phyloP scores from a whole-genome alignment of 768 basidiomycete species.

The Boletus subparvulus region DNA sequence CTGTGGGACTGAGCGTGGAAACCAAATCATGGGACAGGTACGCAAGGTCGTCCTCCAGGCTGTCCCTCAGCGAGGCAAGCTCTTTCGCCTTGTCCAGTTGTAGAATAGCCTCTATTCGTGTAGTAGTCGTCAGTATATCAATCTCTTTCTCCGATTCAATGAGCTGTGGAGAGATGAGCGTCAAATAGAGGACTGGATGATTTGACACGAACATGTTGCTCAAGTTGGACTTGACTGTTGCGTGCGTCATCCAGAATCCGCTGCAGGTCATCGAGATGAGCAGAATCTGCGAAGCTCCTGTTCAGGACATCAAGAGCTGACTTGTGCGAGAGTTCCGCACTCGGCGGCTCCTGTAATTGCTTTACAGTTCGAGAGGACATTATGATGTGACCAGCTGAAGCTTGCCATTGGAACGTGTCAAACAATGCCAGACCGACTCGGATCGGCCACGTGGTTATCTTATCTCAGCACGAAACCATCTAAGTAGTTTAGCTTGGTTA shows the following conservation, averaged over 20 bases:
- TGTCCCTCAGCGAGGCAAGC: conserved; percentile 73
- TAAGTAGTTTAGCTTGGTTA: too few relatives aligned
- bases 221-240: conserved; percentile 40
- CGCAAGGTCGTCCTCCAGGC: conserved; percentile 73
- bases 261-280: conserved; percentile 52
- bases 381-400: background rate
- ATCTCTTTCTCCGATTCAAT: conserved; percentile 49
- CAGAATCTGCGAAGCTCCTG: conserved; percentile 44
- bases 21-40: conserved; percentile 64
- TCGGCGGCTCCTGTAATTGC: conserved; percentile 50
- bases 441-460: conserved; percentile 29
- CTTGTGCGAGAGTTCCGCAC: conserved; percentile 39
- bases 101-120: conserved; percentile 45
- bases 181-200: conserved; percentile 12
- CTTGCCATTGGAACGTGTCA: background rate
- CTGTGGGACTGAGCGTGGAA: conserved; percentile 46
- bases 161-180: conserved; percentile 50
- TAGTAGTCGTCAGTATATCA: conserved; percentile 46
- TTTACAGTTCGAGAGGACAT: conserved; percentile 49
- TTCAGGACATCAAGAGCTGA: conserved; percentile 42
- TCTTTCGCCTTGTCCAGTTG: conserved; percentile 68
- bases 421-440: background rate
- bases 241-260: conserved; percentile 43
- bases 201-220: conserved; percentile 43
- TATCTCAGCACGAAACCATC: conserved; percentile 1